Evolutionary conservation across 352 stramenopile genomes (phyloP), one percentile per base, ranked within the genome.

Genomic region (Nothophytophthora sp.): DNA sequence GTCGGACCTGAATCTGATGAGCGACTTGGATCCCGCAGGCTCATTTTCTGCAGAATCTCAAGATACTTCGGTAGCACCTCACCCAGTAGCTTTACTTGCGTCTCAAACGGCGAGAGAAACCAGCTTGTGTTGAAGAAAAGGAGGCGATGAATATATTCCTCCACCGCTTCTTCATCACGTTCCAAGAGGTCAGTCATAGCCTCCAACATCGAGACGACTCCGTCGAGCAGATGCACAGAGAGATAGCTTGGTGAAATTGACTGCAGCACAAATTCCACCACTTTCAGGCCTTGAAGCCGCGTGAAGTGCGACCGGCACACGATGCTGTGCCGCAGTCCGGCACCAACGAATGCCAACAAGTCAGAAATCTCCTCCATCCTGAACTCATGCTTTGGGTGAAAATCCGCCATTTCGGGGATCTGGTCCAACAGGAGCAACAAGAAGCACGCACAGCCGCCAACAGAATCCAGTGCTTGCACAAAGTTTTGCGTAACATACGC

Each of bases 101-200:
- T 92, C 5, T 87, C 77, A 50, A 84, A 92, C 13, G 80, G 81
- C 23, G 78, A 68, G 2, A 86, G 53, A 61, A 91, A 95, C 85
- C 85, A 95, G 33, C 68, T 91, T 12, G 69, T 78, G 30, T 90
- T 92, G 37, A 82, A 76, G 27, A 90, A 90, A 3, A 95, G 59
- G n/a, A 92, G 53, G 1, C 80, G 47, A 25, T 85, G 70, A 16
- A 92, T 78, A 39, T 70, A 79, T n/a, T n/a, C n/a, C 44, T 67
- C 63, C 18, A 69, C 30, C 25, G 70, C 48, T 12, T 67, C 55
- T 39, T 68, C 52, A 10, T 73, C 52, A 13, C 33, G 66, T 24
- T 70, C 47, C 13, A 76, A 66, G 4, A 51, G 53, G 12, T 81
- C 54, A n/a, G 80, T 38, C 34, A 90, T 67, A 5, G 70, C 65